Evolutionary conservation across 1,284 basidiomycete species (phyloP).

Genomic region (Ganoderma lingzhi): DNA sequence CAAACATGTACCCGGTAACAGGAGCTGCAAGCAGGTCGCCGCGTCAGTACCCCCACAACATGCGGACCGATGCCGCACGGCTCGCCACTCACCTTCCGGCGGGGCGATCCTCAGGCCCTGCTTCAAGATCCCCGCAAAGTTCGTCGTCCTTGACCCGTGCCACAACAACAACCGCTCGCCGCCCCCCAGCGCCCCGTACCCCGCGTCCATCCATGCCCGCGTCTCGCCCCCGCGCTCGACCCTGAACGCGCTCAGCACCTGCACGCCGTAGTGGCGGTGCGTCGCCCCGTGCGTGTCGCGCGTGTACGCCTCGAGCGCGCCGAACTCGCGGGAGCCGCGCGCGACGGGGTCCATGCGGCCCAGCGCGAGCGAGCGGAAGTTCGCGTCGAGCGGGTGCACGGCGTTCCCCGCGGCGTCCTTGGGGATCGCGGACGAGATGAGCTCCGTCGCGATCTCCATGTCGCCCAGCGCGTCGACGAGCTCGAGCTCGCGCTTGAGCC

Average conservation of each 20-base stretch:
- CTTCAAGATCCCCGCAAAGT: constrained; percentile 72
- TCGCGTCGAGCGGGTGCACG: constrained; percentile 65
- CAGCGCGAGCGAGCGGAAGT: constrained; percentile 63
- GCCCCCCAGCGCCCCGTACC: constrained; percentile 51
- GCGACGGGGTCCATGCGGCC: constrained; percentile 60
- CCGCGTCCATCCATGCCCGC: constrained; percentile 58
- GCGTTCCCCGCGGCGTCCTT: constrained; percentile 52
- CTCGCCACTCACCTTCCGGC: constrained; percentile 56
- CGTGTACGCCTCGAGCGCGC: constrained; percentile 56
- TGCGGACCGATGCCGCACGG: neutral
- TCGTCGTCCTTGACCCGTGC: constrained; percentile 73
- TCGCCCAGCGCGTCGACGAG: constrained; percentile 73
- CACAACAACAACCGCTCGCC: constrained; percentile 69
- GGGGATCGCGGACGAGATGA: constrained; percentile 53
- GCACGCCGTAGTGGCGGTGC: constrained; percentile 54
- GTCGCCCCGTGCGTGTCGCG: constrained; percentile 64
- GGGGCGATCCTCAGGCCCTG: constrained; percentile 76
- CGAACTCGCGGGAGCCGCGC: constrained; percentile 55
- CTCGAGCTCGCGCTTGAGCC: constrained; percentile 67
- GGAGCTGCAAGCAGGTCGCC: constrained; percentile 46
- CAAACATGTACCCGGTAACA: constrained; percentile 71
- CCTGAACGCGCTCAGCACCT: constrained; percentile 59
- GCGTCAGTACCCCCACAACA: constrained; percentile 7
- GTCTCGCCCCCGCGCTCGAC: constrained; percentile 64
- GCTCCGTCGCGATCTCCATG: constrained; percentile 70